Conservation (phyloP, 2,329 filamentous ascomycete genomes). For the Penicillium crustosum region DNA sequence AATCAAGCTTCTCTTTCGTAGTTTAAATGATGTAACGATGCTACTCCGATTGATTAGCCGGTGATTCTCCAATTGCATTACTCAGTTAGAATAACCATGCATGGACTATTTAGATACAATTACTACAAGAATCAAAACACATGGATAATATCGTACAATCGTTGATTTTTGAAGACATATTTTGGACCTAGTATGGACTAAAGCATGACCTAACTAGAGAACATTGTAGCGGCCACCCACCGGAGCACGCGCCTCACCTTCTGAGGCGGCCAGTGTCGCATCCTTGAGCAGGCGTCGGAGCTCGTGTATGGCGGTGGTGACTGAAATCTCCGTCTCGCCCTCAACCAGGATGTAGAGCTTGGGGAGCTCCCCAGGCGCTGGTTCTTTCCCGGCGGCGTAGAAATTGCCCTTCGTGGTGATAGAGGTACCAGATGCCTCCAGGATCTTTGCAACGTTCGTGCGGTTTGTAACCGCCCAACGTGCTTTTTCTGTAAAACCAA, state of each 20-base stretch:
- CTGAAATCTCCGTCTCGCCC: conserved; percentile 90
- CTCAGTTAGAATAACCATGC: neutral
- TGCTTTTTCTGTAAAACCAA: conserved; percentile 67
- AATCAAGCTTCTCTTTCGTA: neutral
- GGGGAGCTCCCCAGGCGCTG: conserved; percentile 71
- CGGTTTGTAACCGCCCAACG: conserved; percentile 98
- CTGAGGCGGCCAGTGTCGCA: conserved; percentile 83
- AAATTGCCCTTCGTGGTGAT: conserved; percentile 97
- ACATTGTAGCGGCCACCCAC: conserved; percentile 84
- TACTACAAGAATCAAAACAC: neutral
- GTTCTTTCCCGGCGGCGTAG: conserved; percentile 79
- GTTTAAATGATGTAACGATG: neutral
- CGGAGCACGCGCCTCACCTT: conserved; percentile 78
- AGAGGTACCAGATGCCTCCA: conserved; percentile 89
- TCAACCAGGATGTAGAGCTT: conserved; percentile 98
- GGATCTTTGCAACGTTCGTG: conserved; percentile 96
- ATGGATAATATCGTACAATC: conserved; percentile 10
- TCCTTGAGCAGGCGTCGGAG: conserved; percentile 85
- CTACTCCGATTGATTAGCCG: neutral
- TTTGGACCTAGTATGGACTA: conserved; percentile 37
- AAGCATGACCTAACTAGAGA: conserved; percentile 61
- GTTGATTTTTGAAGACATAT: neutral
- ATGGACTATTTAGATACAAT: accelerated
- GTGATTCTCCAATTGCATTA: neutral
- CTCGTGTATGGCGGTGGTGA: conserved; percentile 86